Base-by-base conservation (phyloP, 352 stramenopile species). In the Globisporangium barbulae region DNA sequence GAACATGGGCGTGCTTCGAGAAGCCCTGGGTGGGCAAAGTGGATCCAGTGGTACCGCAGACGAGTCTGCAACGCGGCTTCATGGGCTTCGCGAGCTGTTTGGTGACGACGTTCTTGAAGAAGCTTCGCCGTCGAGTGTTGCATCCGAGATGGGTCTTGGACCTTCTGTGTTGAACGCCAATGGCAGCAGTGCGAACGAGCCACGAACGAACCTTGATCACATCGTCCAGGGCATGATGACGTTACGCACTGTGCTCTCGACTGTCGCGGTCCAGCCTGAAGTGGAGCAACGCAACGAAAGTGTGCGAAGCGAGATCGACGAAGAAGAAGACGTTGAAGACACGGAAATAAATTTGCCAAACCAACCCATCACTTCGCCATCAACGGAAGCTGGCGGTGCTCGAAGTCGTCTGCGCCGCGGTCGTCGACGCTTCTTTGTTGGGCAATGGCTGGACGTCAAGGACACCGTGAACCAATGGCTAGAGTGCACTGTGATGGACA, bases 391-490 rank as follows among this genome's bases (percentile, higher is more conserved):
- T 45, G 19, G 5, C 45, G n/a, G 19, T 31, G 5, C 52, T 45
- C 52, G 30, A 42, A 31, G 31, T 13, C 9, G 33, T 13, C 55
- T 70, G 3, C 70, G 61, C 1, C 77, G 84, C 37, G 70, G 76
- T 2, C 73, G 67, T 1, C 72, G 85, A 8, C 76, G 71, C 19
- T 93, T 94, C 63, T 91, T 89, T 65, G 76, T 96, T 22, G 97
- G 97, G 0, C 97, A 99, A 71, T 99, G 96, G 96, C 74, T 99
- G 5, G 97, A 99, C 75, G 94, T 97, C 30, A 91, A 97, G 61
- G 97, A 99, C 72, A 99, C 97, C 0, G 96, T 99, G 30, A 97
- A 98, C 73, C 96, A 99, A 64, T 99, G 97, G 97, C 75, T 99
- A 1, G 97, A 99, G 81, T 97, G 94, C 22, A 99, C 97, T 0